Conservation (phyloP, 768 basidiomycete species). For the Tremella yokohamensis region DNA sequence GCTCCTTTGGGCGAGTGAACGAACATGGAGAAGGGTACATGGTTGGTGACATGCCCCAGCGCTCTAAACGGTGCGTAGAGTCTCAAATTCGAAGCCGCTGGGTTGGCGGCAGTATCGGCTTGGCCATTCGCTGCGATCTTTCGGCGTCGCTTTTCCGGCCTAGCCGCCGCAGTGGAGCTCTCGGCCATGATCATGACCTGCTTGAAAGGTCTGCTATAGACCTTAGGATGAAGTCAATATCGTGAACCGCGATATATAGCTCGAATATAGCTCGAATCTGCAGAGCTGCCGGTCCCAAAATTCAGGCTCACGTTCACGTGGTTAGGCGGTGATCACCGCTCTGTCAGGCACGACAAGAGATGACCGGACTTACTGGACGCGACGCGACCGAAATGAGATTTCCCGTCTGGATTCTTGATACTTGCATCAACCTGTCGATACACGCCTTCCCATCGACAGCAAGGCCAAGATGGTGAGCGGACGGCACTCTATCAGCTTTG, state of each 20-base stretch:
- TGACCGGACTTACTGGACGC: too few species aligned
- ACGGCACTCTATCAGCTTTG: too few species aligned
- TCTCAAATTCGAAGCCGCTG: slow-evolving; percentile 17
- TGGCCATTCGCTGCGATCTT: not conserved
- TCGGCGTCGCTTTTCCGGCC: slow-evolving; percentile 4
- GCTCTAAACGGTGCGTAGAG: slow-evolving; percentile 93
- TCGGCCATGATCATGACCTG: not conserved
- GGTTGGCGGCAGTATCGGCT: not conserved
- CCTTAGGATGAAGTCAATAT: not conserved
- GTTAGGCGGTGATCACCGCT: too few species aligned
- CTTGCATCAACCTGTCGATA: too few species aligned
- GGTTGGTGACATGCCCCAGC: slow-evolving; percentile 88
- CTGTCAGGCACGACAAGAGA: too few species aligned
- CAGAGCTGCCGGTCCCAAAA: not conserved
- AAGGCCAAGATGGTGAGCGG: too few species aligned
- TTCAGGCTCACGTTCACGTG: not conserved
- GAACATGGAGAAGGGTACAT: slow-evolving; percentile 83
- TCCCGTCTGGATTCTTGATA: too few species aligned
- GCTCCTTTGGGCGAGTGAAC: slow-evolving; percentile 78
- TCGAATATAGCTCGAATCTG: slow-evolving; percentile 1
- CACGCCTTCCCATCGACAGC: too few species aligned
- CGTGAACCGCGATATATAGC: not conserved
- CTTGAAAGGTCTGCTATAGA: not conserved
- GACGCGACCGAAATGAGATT: too few species aligned
- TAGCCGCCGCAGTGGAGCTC: not conserved